phyloP scores from a whole-genome alignment of 1,284 basidiomycete genomes.

The Fomitiporia mediterranea region DNA sequence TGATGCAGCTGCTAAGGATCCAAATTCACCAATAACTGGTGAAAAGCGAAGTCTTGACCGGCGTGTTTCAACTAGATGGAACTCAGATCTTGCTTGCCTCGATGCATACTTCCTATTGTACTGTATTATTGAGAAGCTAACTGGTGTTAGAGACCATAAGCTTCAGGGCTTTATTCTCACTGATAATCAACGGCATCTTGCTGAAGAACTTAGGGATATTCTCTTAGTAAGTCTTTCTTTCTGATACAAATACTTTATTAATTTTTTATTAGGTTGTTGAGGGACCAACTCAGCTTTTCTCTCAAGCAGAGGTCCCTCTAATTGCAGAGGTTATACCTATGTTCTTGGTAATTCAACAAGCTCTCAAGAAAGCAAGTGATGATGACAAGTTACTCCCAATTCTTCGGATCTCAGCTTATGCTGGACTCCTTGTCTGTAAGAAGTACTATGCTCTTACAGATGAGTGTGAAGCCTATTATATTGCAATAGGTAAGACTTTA shows the following conservation, averaged over 20 bases:
- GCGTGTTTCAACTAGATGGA: neutral
- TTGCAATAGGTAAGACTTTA: constrained; percentile 24
- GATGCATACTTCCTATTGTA: neutral
- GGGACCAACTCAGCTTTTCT: constrained; percentile 23
- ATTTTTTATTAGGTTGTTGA: constrained; percentile 19
- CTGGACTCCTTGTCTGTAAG: constrained; percentile 4
- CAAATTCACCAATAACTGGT: neutral
- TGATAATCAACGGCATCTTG: too few relatives aligned
- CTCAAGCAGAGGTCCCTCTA: constrained; percentile 23
- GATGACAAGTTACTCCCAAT: too few relatives aligned
- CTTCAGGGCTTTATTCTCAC: neutral
- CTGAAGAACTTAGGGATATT: too few relatives aligned
- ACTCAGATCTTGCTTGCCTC: neutral
- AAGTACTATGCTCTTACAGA: constrained; percentile 5
- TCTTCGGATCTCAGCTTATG: neutral
- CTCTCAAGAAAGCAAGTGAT: constrained; percentile 14
- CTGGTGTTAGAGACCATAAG: neutral
- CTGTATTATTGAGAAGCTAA: neutral
- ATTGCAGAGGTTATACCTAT: constrained; percentile 25
- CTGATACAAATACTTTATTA: neutral
- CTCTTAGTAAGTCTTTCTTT: too few relatives aligned
- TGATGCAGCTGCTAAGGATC: neutral
- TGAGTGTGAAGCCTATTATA: constrained; percentile 25
- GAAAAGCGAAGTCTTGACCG: neutral
- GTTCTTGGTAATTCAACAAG: constrained; percentile 22